A percentile compares a stretch with the other conserved stretches of the same genome.
These are phyloP conservation scores for Globisporangium solare DNA, from an alignment of 352 stramenopile species.

Conservation along the genomic window DNA sequence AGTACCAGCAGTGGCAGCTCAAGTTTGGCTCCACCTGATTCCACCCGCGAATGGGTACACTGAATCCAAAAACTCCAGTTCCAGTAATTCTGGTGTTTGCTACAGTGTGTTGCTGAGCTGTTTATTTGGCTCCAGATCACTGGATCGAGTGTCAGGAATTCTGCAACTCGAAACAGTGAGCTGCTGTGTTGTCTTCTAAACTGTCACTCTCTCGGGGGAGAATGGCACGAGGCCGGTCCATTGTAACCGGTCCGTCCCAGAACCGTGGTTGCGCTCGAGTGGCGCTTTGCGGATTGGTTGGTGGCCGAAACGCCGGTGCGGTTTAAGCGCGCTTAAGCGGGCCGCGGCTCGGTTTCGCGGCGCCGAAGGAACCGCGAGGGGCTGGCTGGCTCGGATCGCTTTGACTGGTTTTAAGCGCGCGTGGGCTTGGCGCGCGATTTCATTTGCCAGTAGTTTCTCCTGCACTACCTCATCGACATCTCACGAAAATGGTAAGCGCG, in stretches of 20 bases:
- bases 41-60: background rate
- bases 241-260: no score
- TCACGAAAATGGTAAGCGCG: slow-evolving; percentile 45
- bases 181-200: no score
- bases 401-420: slow-evolving; percentile 31
- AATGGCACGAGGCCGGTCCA: no score
- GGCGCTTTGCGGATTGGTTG: slow-evolving; percentile 20
- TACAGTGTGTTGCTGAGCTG: no score
- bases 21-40: slow-evolving; percentile 73
- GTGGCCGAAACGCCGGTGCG: slow-evolving; percentile 10
- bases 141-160: no score
- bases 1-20: slow-evolving; percentile 77
- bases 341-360: slow-evolving; percentile 1
- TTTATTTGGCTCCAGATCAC: background rate
- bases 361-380: background rate
- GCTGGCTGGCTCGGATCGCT: slow-evolving; percentile 6
- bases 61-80: no score
- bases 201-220: no score
- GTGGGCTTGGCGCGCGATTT: slow-evolving; percentile 13
- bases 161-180: no score
- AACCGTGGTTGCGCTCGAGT: background rate
- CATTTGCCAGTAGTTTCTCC: slow-evolving; percentile 39
- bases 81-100: no score
- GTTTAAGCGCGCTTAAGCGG: slow-evolving; percentile 26
- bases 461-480: slow-evolving; percentile 85